Conservation (phyloP, 495 filamentous ascomycete genomes). For the Poronia punctata region DNA sequence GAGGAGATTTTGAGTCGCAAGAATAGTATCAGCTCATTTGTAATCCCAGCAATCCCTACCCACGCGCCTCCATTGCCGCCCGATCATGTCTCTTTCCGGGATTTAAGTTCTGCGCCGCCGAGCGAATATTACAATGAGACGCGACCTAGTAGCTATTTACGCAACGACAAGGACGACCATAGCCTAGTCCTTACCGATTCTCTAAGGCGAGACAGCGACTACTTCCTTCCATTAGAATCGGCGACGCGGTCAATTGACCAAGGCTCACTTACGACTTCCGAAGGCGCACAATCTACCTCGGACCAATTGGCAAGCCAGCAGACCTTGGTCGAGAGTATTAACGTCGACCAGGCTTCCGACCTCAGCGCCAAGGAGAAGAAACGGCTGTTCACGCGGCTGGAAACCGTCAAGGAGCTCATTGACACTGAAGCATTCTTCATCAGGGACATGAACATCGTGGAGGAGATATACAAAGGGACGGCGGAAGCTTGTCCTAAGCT, state of each 20-base stretch:
- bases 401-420: conserved; percentile 82
- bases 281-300: conserved; percentile 17
- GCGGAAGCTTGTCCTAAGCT: conserved; percentile 73
- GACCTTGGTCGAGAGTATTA: conserved; percentile 22
- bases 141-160: conserved; percentile 35
- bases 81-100: conserved; percentile 15
- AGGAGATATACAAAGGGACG: conserved; percentile 96
- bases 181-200: conserved; percentile 18
- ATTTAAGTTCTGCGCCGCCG: conserved; percentile 18
- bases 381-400: conserved; percentile 54
- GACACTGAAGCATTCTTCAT: conserved; percentile 85
- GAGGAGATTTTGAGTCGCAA: conserved; percentile 20
- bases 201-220: conserved; percentile 29
- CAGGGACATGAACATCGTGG: conserved; percentile 89
- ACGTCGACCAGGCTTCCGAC: conserved; percentile 15
- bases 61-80: conserved; percentile 30
- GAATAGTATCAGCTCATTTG: conserved; percentile 6
- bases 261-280: conserved; percentile 28
- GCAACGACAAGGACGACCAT: conserved; percentile 24
- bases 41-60: conserved; percentile 26
- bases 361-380: conserved; percentile 34
- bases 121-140: conserved; percentile 35
- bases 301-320: conserved; percentile 19
- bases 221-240: conserved; percentile 20
- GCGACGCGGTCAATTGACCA: conserved; percentile 30